Conservation (phyloP, 345 rosid species). For the Eucalyptus erythrocorys region DNA sequence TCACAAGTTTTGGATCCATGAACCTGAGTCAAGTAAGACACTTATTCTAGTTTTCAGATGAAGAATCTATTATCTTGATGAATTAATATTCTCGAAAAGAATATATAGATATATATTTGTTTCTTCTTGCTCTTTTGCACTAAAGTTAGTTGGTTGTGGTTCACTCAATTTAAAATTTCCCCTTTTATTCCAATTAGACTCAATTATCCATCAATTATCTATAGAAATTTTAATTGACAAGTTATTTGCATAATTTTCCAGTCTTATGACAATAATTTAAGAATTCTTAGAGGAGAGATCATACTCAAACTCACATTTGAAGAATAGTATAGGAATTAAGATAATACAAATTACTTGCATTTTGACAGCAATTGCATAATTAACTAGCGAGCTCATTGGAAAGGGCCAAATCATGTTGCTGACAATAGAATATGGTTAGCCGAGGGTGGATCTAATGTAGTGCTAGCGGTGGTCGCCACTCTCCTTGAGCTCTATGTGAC, state of each 20-base stretch:
- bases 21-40: too few species aligned
- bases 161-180: background rate
- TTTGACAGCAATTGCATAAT: background rate
- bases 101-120: too few species aligned
- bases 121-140: too few species aligned
- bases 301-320: background rate
- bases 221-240: background rate
- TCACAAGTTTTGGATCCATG: too few species aligned
- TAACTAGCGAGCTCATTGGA: accelerated
- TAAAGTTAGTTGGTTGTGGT: too few species aligned
- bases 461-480: too few species aligned
- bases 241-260: too few species aligned
- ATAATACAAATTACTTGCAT: background rate
- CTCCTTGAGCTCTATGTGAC: background rate
- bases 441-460: too few species aligned
- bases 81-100: background rate
- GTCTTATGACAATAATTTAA: background rate
- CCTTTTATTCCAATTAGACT: background rate
- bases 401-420: background rate
- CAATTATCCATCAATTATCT: background rate
- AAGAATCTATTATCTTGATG: background rate
- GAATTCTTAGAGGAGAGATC: background rate
- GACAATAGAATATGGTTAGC: background rate
- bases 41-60: too few species aligned
- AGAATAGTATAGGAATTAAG: background rate